These are phyloP conservation scores for Colletotrichum tofieldiae DNA, from an alignment of 2,329 filamentous ascomycete species.

Conservation along the genomic window DNA sequence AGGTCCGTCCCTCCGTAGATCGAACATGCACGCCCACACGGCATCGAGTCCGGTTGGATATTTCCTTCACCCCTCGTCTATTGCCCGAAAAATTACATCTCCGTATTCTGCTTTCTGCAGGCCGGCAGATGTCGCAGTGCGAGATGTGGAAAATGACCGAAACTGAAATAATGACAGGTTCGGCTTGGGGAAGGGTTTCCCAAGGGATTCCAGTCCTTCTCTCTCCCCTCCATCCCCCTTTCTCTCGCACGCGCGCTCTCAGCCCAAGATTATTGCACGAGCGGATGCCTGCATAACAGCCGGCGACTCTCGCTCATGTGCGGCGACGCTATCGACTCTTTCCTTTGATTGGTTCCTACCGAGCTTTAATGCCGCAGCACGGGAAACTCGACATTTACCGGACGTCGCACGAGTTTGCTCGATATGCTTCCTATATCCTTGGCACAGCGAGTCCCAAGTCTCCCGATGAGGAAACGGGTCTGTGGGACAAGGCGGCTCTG, in stretches of 20 bases:
- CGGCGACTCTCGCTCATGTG: background rate
- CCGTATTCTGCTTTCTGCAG: constrained; percentile 3
- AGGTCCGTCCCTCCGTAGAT: constrained; percentile 15
- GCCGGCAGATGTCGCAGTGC: constrained; percentile 7
- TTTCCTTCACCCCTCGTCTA: background rate
- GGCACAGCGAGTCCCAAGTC: background rate
- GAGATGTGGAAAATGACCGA: constrained; percentile 7
- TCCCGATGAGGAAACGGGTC: constrained; percentile 1
- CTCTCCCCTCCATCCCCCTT: background rate
- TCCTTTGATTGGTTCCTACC: too few species aligned
- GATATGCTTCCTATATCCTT: constrained; percentile 1
- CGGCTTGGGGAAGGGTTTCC: background rate
- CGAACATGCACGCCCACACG: constrained; percentile 23
- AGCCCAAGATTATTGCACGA: background rate
- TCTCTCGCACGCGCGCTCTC: background rate
- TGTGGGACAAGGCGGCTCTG: constrained; percentile 16
- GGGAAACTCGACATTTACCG: background rate
- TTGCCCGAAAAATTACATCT: background rate
- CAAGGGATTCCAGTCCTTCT: background rate
- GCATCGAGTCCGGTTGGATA: constrained; percentile 10
- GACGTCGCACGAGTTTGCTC: background rate
- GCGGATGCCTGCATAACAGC: constrained; percentile 8
- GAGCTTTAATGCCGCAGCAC: background rate
- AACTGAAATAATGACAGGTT: constrained; percentile 23
- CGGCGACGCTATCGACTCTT: background rate